phyloP scores from a whole-genome alignment of 768 basidiomycete species.

The Dacryopinax spathularia region DNA sequence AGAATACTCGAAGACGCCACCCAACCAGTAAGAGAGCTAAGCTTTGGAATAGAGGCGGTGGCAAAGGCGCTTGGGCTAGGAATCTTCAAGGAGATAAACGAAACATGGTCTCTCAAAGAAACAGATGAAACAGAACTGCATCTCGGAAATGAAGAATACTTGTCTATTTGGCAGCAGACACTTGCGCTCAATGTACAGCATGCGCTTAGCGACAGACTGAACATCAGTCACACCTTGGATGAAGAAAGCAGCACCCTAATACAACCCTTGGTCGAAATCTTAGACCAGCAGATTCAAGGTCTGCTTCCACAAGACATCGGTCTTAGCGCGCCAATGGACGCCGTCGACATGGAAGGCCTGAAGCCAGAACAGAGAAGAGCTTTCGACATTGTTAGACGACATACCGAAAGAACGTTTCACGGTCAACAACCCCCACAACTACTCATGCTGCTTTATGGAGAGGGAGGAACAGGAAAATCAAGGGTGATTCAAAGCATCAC shows the following conservation, averaged over 20 bases:
- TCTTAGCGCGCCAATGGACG: too few relatives aligned
- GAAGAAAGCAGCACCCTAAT: too few relatives aligned
- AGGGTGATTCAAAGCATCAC: conserved; percentile 29
- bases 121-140: too few relatives aligned
- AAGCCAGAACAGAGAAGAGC: conserved; percentile 25
- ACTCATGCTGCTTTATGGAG: conserved; percentile 28
- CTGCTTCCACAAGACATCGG: too few relatives aligned
- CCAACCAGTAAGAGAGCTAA: background rate
- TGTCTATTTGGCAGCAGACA: too few relatives aligned
- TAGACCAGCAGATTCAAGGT: too few relatives aligned
- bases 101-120: too few relatives aligned
- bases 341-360: conserved; percentile 11
- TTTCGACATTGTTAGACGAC: conserved; percentile 26
- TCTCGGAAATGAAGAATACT: too few relatives aligned
- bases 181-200: too few relatives aligned
- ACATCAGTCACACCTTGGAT: too few relatives aligned
- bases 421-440: conserved; percentile 20
- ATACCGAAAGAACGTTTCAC: conserved; percentile 16
- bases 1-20: background rate
- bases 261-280: too few relatives aligned
- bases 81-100: background rate
- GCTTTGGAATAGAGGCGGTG: background rate
- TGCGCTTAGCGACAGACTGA: too few relatives aligned
- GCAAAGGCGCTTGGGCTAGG: background rate
- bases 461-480: conserved; percentile 35